Conservation (phyloP, 164 flowering plant genomes). For the Euptelea pleiosperma region DNA sequence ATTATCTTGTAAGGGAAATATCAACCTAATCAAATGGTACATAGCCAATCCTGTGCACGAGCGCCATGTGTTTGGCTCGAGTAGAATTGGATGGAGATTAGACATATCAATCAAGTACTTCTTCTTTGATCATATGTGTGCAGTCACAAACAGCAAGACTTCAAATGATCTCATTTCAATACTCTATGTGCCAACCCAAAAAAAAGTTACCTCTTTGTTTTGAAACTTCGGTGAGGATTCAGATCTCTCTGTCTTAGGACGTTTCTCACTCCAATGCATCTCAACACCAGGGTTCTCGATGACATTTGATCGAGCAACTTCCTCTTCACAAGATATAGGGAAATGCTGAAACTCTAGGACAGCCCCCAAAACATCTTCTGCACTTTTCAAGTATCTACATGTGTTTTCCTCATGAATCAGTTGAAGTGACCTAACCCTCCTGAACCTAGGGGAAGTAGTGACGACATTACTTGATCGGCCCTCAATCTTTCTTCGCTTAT, state of each 20-base stretch:
- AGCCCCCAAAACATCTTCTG: constrained; percentile 17
- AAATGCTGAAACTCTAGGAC: constrained; percentile 14
- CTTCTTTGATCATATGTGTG: background rate
- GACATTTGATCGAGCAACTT: constrained; percentile 14
- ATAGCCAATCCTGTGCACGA: too few relatives aligned
- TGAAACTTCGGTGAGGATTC: constrained; percentile 19
- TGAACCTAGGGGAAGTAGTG: constrained; percentile 31
- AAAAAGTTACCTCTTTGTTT: constrained; percentile 35
- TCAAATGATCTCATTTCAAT: background rate
- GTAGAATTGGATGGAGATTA: background rate
- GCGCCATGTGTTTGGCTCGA: too few relatives aligned
- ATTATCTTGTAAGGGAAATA: too few relatives aligned
- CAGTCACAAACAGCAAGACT: background rate
- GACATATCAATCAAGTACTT: background rate
- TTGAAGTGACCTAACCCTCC: constrained; percentile 17
- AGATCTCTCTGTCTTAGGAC: constrained; percentile 17
- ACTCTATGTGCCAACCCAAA: background rate
- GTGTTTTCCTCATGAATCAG: constrained; percentile 5
- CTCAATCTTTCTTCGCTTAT: constrained; percentile 48
- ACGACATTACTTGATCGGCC: constrained; percentile 13
- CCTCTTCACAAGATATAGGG: constrained; percentile 14
- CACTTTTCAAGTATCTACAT: constrained; percentile 11
- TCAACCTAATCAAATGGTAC: too few relatives aligned
- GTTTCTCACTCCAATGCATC: constrained; percentile 10
- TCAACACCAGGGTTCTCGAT: constrained; percentile 15